A percentile compares a stretch with the other conserved stretches of the same genome.
These are phyloP conservation scores for Cynanchum wilfordii DNA, from an alignment of 257 asterid species.

Conservation along the genomic window DNA sequence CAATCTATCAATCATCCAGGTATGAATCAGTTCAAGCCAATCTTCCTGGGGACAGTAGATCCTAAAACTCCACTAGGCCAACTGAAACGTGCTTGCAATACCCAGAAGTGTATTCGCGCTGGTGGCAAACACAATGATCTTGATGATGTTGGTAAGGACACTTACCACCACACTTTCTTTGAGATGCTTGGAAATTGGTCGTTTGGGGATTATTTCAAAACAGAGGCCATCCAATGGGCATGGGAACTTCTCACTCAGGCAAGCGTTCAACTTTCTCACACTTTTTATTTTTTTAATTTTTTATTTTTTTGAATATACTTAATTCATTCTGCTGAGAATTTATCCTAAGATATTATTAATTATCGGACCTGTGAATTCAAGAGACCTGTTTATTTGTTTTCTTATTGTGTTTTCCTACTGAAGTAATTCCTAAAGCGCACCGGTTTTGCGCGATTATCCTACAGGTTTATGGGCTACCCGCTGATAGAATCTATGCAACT, in stretches of 20 bases:
- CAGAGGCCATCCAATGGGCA: constrained; percentile 83
- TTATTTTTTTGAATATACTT: neutral
- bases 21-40: constrained; percentile 97
- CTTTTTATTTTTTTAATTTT: neutral
- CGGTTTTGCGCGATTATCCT: neutral
- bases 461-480: constrained; percentile 68
- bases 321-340: neutral
- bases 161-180: constrained; percentile 96
- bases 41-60: constrained; percentile 83
- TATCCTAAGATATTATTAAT: neutral
- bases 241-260: constrained; percentile 97
- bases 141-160: constrained; percentile 98
- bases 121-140: constrained; percentile 98
- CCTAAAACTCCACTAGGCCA: constrained; percentile 85
- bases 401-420: neutral
- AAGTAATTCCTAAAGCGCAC: neutral
- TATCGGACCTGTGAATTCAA: neutral
- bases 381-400: neutral
- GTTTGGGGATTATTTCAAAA: constrained; percentile 88
- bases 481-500: constrained; percentile 77
- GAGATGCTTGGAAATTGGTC: constrained; percentile 99
- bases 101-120: constrained; percentile 97
- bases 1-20: constrained; percentile 32
- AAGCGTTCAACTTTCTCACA: constrained; percentile 13
- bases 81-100: constrained; percentile 87